A percentile compares a stretch with the other conserved stretches of the same genome.
phyloP scores from a whole-genome alignment of 768 basidiomycete genomes.

The Mycena metata region DNA sequence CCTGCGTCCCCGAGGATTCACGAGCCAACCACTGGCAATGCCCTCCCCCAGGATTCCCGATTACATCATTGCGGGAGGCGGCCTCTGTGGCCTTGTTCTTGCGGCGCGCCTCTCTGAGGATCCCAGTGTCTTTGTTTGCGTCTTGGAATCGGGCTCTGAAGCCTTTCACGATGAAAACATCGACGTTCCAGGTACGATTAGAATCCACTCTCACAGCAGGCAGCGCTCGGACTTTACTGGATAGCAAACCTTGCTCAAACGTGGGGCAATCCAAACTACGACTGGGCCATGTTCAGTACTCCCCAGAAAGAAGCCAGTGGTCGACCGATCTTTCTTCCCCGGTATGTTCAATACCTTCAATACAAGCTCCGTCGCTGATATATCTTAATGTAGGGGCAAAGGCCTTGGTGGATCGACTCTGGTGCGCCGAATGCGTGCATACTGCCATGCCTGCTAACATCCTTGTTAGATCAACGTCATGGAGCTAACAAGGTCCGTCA shows the following conservation, averaged over 20 bases:
- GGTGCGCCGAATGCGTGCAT: background rate
- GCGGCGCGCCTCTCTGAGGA: constrained; percentile 18
- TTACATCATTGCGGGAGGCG: constrained; percentile 18
- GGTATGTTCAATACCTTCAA: constrained; percentile 8
- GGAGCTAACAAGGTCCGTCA: constrained; percentile 17
- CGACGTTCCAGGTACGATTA: constrained; percentile 16
- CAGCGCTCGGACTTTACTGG: constrained; percentile 3
- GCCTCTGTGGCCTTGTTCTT: constrained; percentile 21
- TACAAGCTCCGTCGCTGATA: background rate
- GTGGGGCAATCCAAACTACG: constrained; percentile 16
- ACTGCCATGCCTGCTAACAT: background rate
- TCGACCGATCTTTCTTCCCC: constrained; percentile 21
- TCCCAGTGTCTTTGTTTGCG: constrained; percentile 12
- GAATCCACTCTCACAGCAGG: constrained; percentile 2
- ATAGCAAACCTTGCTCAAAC: constrained; percentile 17
- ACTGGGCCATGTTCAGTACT: constrained; percentile 13
- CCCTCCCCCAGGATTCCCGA: constrained; percentile 10
- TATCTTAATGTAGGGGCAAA: constrained; percentile 8
- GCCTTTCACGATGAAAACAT: constrained; percentile 17
- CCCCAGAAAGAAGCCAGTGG: constrained; percentile 13
- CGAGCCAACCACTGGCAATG: constrained; percentile 4
- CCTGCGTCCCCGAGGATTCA: background rate
- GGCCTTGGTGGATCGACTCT: constrained; percentile 20
- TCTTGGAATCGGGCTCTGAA: constrained; percentile 18
- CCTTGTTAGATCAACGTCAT: constrained; percentile 18